Evolutionary conservation across 805 yeast genomes (phyloP), one percentile per base, ranked within the genome.

Genomic region (Metschnikowia shivogae): DNA sequence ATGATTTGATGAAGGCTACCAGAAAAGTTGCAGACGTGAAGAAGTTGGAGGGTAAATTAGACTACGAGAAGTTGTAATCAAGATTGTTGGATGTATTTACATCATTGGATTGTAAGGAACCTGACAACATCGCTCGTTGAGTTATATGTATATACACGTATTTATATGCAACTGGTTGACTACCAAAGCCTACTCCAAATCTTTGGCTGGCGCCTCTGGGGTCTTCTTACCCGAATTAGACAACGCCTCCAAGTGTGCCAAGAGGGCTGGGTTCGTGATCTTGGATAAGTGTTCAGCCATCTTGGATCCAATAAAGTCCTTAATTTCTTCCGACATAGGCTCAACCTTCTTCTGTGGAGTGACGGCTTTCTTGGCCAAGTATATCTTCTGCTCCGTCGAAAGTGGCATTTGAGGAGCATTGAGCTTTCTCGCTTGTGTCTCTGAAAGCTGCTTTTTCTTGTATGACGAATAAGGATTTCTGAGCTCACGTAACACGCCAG

Each of bases 1-100:
- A 86, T 58, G 99, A 93, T 72, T 65, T 93, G 67, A 86, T 93
- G 92, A 93, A 93, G 68, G 99, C 99, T 13, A 98, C 89, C 36
- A 81, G 99, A 68, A 93, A 93, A 73, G 97, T 93, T 49, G 90
- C 92, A 19, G 99, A 93, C 65, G 84, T 89, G 44, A 93, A 93
- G 84, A 93, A 93, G 70, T 78, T 93, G 66, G 99, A 93, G 73
- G 98, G 98, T 53, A 86, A 87, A 65, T 71, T 92, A 50, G 98
- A 92, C 59, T 93, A 93, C 66, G 95, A 93, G 73, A 93, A 93
- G 76, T 73, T 93, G 63, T 93, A 72, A 56, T 24, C 20, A 17
- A 27, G 8, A 6, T 12, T 12, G 9, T 12, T 29, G 7, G 13
- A 29, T 5, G 7, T 5, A 7, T 29, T 29, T 11, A 29, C 31